Percentiles rank a stretch among this genome's conserved stretches.
These are phyloP conservation scores for Plantago ovata DNA, from an alignment of 257 asterid genomes.

Conservation along the genomic window DNA sequence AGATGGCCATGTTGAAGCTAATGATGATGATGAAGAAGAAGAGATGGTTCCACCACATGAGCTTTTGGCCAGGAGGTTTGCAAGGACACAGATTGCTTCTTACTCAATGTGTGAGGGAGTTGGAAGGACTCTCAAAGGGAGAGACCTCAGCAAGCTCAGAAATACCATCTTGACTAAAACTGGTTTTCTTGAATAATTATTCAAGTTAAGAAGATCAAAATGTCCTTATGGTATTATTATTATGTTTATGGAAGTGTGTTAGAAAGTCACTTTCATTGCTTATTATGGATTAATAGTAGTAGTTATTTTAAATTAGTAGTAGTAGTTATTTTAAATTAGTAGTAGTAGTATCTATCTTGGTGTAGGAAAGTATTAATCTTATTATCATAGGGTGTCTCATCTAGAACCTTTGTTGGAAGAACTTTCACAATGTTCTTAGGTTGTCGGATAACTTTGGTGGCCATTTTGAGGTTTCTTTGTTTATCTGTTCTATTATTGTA, in stretches of 20 bases:
- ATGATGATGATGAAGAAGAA: conserved; percentile 12
- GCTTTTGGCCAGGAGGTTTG: conserved; percentile 27
- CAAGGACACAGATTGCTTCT: conserved; percentile 28
- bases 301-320: too few relatives aligned
- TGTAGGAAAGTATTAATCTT: too few relatives aligned
- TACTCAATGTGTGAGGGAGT: conserved; percentile 50
- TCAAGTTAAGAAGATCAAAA: too few relatives aligned
- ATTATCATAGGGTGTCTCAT: background rate
- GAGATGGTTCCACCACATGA: conserved; percentile 39
- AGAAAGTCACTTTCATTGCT: background rate
- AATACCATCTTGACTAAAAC: conserved; percentile 39
- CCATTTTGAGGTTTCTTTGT: background rate
- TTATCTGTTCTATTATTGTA: too few relatives aligned
- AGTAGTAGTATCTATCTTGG: too few relatives aligned
- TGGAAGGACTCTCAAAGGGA: conserved; percentile 52
- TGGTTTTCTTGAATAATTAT: conserved; percentile 45
- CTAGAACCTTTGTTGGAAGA: too few relatives aligned
- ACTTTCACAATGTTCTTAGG: too few relatives aligned
- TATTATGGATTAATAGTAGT: too few relatives aligned
- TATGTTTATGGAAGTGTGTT: background rate
- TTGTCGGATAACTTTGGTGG: background rate
- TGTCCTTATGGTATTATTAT: too few relatives aligned
- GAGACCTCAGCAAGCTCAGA: conserved; percentile 43
- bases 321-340: too few relatives aligned
- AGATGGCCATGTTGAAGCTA: background rate